Evolutionary conservation across 805 yeast genomes (phyloP).

Genomic region (Ogataea angusta): DNA sequence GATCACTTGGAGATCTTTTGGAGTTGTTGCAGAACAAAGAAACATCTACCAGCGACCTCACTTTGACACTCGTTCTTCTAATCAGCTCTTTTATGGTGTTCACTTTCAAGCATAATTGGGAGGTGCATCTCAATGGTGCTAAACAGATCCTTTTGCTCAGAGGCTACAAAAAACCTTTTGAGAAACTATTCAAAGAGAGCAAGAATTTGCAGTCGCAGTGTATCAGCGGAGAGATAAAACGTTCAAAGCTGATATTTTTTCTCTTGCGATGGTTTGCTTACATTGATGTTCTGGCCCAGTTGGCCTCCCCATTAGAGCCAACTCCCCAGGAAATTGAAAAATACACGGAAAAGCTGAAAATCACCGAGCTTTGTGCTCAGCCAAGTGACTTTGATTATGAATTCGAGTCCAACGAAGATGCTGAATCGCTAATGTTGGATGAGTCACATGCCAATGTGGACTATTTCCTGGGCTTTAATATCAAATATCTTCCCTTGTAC

Average conservation of each 20-base stretch:
- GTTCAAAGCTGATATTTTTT: constrained; percentile 47
- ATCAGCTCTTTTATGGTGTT: constrained; percentile 54
- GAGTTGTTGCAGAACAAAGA: constrained; percentile 45
- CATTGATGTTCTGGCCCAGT: constrained; percentile 59
- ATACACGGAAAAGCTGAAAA: constrained; percentile 8
- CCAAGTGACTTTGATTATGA: constrained; percentile 29
- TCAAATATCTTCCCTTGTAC: constrained; percentile 54
- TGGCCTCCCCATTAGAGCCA: constrained; percentile 49
- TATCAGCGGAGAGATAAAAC: constrained; percentile 27
- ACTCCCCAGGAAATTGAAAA: constrained; percentile 22
- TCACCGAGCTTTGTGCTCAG: not conserved
- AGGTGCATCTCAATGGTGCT: constrained; percentile 67
- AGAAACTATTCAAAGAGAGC: constrained; percentile 23
- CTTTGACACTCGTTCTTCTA: constrained; percentile 59
- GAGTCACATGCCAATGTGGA: constrained; percentile 48
- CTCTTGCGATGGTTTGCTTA: constrained; percentile 68
- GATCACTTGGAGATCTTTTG: constrained; percentile 57
- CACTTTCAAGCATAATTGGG: constrained; percentile 51
- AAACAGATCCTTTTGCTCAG: constrained; percentile 58
- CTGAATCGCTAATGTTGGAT: constrained; percentile 13
- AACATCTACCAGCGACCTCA: constrained; percentile 60
- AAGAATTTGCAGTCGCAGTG: constrained; percentile 10
- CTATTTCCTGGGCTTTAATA: constrained; percentile 63
- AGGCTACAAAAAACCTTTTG: constrained; percentile 38
- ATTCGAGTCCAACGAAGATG: constrained; percentile 16